Conservation (phyloP, 2,329 filamentous ascomycete genomes). For the Knufia petricola region DNA sequence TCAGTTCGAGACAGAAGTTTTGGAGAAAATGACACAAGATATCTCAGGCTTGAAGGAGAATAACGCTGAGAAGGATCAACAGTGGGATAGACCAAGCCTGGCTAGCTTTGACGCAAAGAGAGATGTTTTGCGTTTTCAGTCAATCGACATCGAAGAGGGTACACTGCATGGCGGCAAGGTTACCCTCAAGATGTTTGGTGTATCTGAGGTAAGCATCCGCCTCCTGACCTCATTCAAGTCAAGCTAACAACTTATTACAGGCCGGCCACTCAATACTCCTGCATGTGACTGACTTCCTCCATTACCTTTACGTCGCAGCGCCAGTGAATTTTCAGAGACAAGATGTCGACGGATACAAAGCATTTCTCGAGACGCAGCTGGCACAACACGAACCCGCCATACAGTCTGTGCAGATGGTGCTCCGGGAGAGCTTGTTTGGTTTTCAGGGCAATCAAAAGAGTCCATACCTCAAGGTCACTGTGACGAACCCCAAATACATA, state of each 20-base stretch:
- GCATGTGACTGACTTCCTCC: constrained; percentile 89
- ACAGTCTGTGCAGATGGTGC: constrained; percentile 67
- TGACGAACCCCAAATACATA: constrained; percentile 81
- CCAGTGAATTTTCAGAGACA: constrained; percentile 68
- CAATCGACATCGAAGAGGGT: constrained; percentile 91
- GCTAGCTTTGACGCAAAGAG: constrained; percentile 52
- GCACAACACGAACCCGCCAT: constrained; percentile 66
- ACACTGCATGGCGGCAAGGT: constrained; percentile 65
- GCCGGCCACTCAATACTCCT: constrained; percentile 82
- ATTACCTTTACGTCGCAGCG: constrained; percentile 90
- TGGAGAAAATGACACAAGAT: constrained; percentile 94
- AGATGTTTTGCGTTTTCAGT: constrained; percentile 77
- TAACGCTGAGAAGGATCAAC: constrained; percentile 86
- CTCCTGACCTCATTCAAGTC: neutral
- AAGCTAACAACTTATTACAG: constrained; percentile 26
- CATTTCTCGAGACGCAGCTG: constrained; percentile 69
- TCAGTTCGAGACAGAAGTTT: constrained; percentile 82
- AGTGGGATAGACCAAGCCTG: constrained; percentile 65
- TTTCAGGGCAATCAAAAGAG: constrained; percentile 90
- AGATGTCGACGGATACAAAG: constrained; percentile 69
- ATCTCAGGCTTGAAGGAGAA: constrained; percentile 74
- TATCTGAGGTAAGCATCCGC: constrained; percentile 55
- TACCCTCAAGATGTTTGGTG: constrained; percentile 85
- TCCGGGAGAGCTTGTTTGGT: constrained; percentile 84
- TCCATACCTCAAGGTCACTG: constrained; percentile 86